Evolutionary conservation across 2,329 filamentous ascomycete species (phyloP), one percentile per base, ranked within the genome.

Genomic region (Ophiocordyceps camponoti-rufipedis): DNA sequence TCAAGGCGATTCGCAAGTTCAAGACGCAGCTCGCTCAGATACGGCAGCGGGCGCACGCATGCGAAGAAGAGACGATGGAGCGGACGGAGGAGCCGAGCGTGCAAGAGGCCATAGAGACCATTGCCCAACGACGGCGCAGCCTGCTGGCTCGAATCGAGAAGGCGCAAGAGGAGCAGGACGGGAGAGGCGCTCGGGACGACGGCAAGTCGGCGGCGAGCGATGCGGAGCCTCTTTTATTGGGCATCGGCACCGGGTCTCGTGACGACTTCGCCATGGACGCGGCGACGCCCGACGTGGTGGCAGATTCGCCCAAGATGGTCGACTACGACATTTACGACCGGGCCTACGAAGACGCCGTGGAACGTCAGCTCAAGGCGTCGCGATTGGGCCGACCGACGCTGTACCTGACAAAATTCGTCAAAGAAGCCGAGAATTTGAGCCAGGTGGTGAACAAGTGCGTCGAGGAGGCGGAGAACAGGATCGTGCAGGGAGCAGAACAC

Each of bases 1-100:
- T 96, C 70, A 91, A 85, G 74, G 91, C 88, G 4, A 89, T 93
- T 39, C 80, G 82, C 50, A 84, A 82, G 47, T 95, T 96, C 68
- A 95, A 93, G 59, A 67, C 74, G 44, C 69, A 93, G 9, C 65
- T 91, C n/a, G 54, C 52, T 11, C 55, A 52, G 28, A 58, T 56
- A 23, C 52, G 52, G 28, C 43, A 46, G 2, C 58, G 51, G 28
- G 55, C 52, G 18, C 48, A 45, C 19, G 44, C 46, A 16, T 18
- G 18, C n/a, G 28, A 44, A n/a, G 35, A 40, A 5, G 44, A 32
- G 6, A 28, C 47, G 8, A 50, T 56, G 42, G 50, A 56, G 40
- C 46, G 56, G 4, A 50, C 54, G 19, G 51, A 59, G 23, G 60
- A 63, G 42, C 58, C 55, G 41, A 57, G 67, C 33, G 66, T 63